Conservation (phyloP, 2,329 filamentous ascomycete species). For the Elsinoe australis region DNA sequence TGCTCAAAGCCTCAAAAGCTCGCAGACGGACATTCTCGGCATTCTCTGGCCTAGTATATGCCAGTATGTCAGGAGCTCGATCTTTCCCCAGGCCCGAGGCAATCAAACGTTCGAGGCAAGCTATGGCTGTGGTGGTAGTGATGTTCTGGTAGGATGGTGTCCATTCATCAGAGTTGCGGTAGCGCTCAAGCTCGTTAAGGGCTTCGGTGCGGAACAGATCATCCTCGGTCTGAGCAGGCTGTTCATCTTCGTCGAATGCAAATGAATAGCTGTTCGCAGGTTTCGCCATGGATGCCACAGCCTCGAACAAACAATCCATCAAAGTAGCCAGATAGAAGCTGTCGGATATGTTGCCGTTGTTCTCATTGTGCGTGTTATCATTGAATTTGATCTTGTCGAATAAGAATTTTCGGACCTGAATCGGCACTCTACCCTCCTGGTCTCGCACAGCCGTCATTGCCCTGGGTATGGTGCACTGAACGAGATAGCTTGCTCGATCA, state of each 20-base stretch:
- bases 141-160: conserved; percentile 58
- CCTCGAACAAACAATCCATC: conserved; percentile 56
- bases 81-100: conserved; percentile 46
- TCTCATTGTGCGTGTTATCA: conserved; percentile 77
- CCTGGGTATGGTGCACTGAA: conserved; percentile 74
- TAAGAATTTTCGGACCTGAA: conserved; percentile 72
- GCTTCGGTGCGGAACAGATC: conserved; percentile 49
- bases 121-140: conserved; percentile 53
- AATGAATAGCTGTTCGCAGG: conserved; percentile 25
- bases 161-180: conserved; percentile 59
- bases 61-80: conserved; percentile 51
- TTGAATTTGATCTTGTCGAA: conserved; percentile 87
- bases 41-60: conserved; percentile 53
- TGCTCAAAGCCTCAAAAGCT: conserved; percentile 52
- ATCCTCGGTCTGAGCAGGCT: conserved; percentile 34
- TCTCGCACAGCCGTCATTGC: conserved; percentile 75
- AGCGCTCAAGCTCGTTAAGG: conserved; percentile 55
- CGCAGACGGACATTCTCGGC: conserved; percentile 53
- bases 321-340: conserved; percentile 79
- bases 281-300: conserved; percentile 34
- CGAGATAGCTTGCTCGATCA: conserved; percentile 74
- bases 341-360: conserved; percentile 60
- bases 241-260: conserved; percentile 35
- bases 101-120: conserved; percentile 51
- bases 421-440: conserved; percentile 65